Base-by-base conservation (phyloP, 139 green algal species). In the Deuterostichococcus epilithicus region DNA sequence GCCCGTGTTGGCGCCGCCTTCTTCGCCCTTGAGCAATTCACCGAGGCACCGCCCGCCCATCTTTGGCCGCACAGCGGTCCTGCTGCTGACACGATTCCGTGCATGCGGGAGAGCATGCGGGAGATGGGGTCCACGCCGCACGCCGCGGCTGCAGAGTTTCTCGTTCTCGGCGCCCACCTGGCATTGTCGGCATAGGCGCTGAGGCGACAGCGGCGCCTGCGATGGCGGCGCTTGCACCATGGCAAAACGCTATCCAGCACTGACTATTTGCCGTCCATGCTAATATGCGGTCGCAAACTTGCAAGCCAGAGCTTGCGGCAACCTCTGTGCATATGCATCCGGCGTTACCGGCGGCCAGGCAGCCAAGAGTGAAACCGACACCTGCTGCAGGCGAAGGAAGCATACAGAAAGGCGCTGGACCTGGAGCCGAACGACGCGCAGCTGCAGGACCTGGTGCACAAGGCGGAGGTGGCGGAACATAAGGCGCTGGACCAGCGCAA, bases 361-460 rank as follows among this genome's bases (percentile, higher is more conserved):
- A 39, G 30, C 63, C 15, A n/a, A n/a, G 10, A 44, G 70, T n/a
- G 38, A n/a, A n/a, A n/a, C n/a, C n/a, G n/a, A n/a, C n/a, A 77
- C 32, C 32, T 23, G 1, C 1, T 76, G 72, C 73, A 88, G 78
- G 90, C 90, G 0, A 76, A 72, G 60, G 86, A 92, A 63, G 81
- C 87, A 5, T 96, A 94, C 44, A 74, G 92, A 74, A 74, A 76
- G 42, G 91, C 87, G 0, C 71, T 90, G 25, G 72, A 85, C 59
- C 69, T 95, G 25, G 91, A 96, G 76, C 91, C 91, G 18, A 82
- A 91, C 42, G 84, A 96, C 71, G 20, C 81, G 39, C 73, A 76
- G 25, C 52, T 92, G 71, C 76, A 83, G 38, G 78, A 83, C 28
- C 83, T 74, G 18, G 67, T 81, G 37, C 80, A 90, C 26, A 90